Evolutionary conservation across 176 grass and related monocot species (phyloP), one percentile per base, ranked within the genome.

Genomic region (Musa acuminata): DNA sequence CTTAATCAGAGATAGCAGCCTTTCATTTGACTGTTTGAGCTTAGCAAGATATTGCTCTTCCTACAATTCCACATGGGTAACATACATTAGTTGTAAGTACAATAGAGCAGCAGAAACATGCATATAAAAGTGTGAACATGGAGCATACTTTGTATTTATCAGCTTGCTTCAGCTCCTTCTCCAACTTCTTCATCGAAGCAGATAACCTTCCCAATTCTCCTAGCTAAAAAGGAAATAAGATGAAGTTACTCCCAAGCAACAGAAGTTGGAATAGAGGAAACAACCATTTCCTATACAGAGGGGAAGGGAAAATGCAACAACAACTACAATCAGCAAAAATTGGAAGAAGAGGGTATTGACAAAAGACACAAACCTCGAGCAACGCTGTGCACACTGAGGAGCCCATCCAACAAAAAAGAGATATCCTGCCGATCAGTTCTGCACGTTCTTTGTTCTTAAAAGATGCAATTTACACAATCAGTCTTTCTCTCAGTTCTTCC

Each of bases 371-470:
- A 78, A 86, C 90, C 90, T 92, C 90, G 26, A 92, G 72, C 73
- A 92, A 59, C 29, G 81, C 72, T 8, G 82, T 78, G 70, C 76
- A 92, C 51, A 70, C 76, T 14, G 91, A 94, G 62, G 91, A 94
- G 29, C 82, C 82, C 91, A 90, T 87, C 91, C 91, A 94, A 60
- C 87, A 94, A 79, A 85, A 90, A 26, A 94, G 78, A 58, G 91
- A 90, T 79, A 94, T 72, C 82, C 80, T 87, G 59, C 13, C 82
- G 22, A 94, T 50, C 3, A 83, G 77, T 58, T 85, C 80, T 10
- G 91, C 79, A 3, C 77, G 87, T 60, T 94, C 91, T 70, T 90
- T 87, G 85, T 93, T 90, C 91, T 93, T 25, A 54, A 55, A 48
- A 22, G 58, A 29, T 8, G 13, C 22, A 49, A 1, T 29, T 8